Evolutionary conservation across 1,284 basidiomycete genomes (phyloP), one percentile per base, ranked within the genome.

Genomic region (Microstroma glucosiphilum): DNA sequence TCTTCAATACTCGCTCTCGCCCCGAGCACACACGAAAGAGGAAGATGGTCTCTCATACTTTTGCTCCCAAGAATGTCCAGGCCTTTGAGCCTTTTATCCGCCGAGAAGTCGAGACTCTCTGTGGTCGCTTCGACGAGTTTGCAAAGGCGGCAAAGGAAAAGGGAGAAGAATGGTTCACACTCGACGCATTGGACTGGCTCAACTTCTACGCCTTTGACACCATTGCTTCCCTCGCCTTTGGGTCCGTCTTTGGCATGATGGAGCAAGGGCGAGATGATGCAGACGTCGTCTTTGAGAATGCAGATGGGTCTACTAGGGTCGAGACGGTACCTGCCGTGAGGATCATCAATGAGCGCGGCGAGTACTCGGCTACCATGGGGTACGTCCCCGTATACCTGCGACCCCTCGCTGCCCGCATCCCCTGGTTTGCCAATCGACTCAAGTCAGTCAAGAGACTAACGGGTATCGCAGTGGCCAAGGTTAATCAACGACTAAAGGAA

Each of bases 321-420:
- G 67, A 84, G 40, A 82, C 87, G 73, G 86, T 91, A 59, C 88
- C 90, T 1, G 92, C 90, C 12, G 87, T 93, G 54, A 82, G 88
- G 75, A 91, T 93, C 67, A 84, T 96, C 60, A 93, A 94, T 79
- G 88, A 88, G 63, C 88, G 92, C 23, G 92, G 92, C 60, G 91
- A 92, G 77, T 92, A 84, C 79, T 88, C 88, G 1, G 89, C 89
- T 55, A 87, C 90, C 0, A 86, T 92, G 82, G 92, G 91, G 43
- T 85, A 86, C 12, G 82, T 92, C 19, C 89, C 91, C 0, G 82
- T 85, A 0, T 86, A 83, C 82, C 61, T 72, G 23, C 67, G 73
- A 1, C 70, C 69, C 12, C 70, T 67, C 51, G 57, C 63, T 19
- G 60, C 63, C 17, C 71, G 67, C 55, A 62, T 71, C 46, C 70